Base-by-base conservation (phyloP, 768 basidiomycete genomes). In the Termitomyces sp. region DNA sequence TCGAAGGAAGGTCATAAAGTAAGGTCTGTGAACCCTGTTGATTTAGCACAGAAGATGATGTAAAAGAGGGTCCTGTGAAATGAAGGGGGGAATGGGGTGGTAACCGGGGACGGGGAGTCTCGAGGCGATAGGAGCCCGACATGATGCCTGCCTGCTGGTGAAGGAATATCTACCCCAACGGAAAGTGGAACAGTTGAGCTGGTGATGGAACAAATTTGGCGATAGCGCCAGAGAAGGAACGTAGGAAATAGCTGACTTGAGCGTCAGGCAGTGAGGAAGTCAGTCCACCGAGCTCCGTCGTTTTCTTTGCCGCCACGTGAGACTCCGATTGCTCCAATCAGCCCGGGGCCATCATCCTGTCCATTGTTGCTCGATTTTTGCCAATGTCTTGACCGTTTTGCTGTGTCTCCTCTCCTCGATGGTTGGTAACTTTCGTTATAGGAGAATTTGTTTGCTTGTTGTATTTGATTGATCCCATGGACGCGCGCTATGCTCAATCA, bases 1-100 rank as follows among this genome's bases (percentile, higher is more conserved):
- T 72, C 16, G 86, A 79, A 63, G 88, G 87, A 61, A 89, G 79
- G 73, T 89, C 86, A 70, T 90, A 89, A 73, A 90, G 84, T 68
- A 90, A 83, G 53, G 87, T 82, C 68, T 84, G 80, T 53, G 77
- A 75, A 64, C 81, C 79, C 44, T 73, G 73, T 61, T 69, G 68
- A 63, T 69, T 74, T 32, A 77, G 66, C 52, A 78, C 68, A 10
- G 82, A 75, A 18, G 76, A 73, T 43, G 80, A 70, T 65, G 73
- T 67, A 64, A 69, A 75, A 42, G 80, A 75, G 44, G 75, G 75
- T 61, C 73, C 74, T 65, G 80, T 76, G 56, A 83, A 79, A 57
- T 80, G 80, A 58, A 88, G 71, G 10, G 87, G 85, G 6, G 84
- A 76, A 14, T 85, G 58, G 24, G 58, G 86, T 5, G 81, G 80